Evolutionary conservation across 2,329 filamentous ascomycete species (phyloP).

Genomic region (Cytospora piceicola): DNA sequence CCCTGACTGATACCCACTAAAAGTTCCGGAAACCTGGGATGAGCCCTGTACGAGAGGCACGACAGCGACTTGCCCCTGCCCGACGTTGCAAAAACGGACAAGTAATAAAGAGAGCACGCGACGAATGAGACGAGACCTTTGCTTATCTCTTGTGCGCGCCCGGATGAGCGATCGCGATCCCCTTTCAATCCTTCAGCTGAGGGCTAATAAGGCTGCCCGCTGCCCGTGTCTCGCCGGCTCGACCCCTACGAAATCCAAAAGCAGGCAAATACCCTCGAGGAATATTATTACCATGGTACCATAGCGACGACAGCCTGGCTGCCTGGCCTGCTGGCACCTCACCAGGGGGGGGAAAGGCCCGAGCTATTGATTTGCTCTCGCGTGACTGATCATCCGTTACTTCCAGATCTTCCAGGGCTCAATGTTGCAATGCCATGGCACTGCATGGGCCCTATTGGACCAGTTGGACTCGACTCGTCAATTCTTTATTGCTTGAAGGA

Average conservation of each 20-base stretch:
- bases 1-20: not conserved
- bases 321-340: too few relatives aligned
- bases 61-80: not conserved
- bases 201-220: too few relatives aligned
- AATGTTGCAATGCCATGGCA: not conserved
- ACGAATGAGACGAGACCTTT: not conserved
- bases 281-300: too few relatives aligned
- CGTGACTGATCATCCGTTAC: too few relatives aligned
- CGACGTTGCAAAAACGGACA: not conserved
- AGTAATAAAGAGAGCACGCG: not conserved
- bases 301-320: too few relatives aligned
- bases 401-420: not conserved
- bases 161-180: not conserved
- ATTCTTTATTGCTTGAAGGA: not conserved
- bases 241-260: too few relatives aligned
- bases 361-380: too few relatives aligned
- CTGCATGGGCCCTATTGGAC: too few relatives aligned
- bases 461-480: not conserved
- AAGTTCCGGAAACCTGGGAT: not conserved
- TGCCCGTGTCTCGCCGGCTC: too few relatives aligned
- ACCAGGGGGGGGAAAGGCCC: too few relatives aligned
- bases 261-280: too few relatives aligned
- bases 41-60: not conserved
- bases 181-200: not conserved
- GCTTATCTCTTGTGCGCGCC: not conserved